Evolutionary conservation across 257 asterid genomes (phyloP).

Genomic region (Solanum lycopersicoides): DNA sequence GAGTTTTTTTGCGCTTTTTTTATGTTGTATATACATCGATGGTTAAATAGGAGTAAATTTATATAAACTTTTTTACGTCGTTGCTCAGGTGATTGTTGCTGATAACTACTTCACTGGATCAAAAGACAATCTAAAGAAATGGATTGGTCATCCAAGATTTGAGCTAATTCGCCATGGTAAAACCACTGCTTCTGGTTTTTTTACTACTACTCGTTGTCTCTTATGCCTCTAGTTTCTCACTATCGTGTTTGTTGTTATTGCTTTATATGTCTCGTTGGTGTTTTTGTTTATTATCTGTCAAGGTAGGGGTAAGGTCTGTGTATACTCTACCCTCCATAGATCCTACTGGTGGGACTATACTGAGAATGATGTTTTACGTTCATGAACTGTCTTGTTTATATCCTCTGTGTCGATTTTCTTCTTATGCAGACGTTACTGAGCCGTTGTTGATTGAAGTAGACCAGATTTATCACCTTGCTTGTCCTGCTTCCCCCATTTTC

Average conservation of each 20-base stretch:
- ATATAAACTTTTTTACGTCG: neutral
- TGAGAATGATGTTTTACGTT: neutral
- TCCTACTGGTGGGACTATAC: neutral
- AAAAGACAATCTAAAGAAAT: constrained; percentile 33
- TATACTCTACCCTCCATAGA: neutral
- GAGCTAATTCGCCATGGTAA: constrained; percentile 49
- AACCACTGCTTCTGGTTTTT: neutral
- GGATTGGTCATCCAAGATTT: constrained; percentile 54
- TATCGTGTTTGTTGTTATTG: neutral
- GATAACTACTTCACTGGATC: constrained; percentile 46
- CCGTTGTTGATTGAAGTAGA: constrained; percentile 79
- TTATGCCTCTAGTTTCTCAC: neutral
- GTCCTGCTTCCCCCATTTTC: constrained; percentile 94
- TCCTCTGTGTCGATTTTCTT: neutral
- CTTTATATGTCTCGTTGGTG: neutral
- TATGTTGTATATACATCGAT: neutral
- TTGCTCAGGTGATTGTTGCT: constrained; percentile 31
- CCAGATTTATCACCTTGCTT: constrained; percentile 92
- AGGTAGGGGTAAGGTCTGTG: neutral
- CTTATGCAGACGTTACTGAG: constrained; percentile 74
- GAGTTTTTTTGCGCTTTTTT: neutral
- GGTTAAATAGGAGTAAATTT: neutral
- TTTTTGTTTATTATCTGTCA: neutral
- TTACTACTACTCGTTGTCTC: neutral
- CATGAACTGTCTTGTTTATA: neutral